Percentiles rank a stretch among this genome's conserved stretches.
Conservation (phyloP, 495 filamentous ascomycete genomes). For the Annulohypoxylon bovei region DNA sequence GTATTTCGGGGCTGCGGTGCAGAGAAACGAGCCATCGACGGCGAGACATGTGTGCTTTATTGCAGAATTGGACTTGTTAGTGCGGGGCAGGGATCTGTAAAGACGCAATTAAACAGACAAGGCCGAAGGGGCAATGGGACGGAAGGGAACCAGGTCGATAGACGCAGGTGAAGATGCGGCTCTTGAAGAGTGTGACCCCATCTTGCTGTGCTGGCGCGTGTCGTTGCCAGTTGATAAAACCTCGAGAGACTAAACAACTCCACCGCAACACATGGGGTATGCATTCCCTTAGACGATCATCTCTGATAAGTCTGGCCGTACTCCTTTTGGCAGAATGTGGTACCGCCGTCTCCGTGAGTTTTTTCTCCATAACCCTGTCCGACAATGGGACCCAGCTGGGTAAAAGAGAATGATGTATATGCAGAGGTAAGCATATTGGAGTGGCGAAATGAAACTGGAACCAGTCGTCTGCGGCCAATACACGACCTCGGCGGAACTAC, state of each 20-base stretch:
- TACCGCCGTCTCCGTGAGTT: constrained; percentile 48
- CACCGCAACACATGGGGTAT: constrained; percentile 64
- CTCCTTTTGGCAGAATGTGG: constrained; percentile 54
- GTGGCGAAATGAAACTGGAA: constrained; percentile 59
- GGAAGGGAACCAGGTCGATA: constrained; percentile 58
- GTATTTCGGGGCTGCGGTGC: constrained; percentile 60
- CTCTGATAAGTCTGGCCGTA: constrained; percentile 57
- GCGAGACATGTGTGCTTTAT: constrained; percentile 72
- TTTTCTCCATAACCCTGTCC: constrained; percentile 53
- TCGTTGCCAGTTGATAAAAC: constrained; percentile 81
- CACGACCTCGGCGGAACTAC: constrained; percentile 47
- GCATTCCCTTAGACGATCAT: constrained; percentile 58
- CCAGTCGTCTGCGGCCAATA: constrained; percentile 54
- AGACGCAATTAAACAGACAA: constrained; percentile 57
- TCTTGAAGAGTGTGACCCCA: constrained; percentile 68
- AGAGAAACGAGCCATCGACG: constrained; percentile 59
- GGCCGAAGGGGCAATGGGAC: constrained; percentile 57
- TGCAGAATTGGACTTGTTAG: constrained; percentile 61
- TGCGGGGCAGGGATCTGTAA: constrained; percentile 61
- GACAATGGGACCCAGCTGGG: constrained; percentile 50
- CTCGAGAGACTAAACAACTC: constrained; percentile 68
- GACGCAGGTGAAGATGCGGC: constrained; percentile 69
- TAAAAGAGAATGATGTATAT: constrained; percentile 55
- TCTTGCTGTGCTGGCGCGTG: constrained; percentile 92
- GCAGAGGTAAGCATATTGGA: constrained; percentile 55